phyloP scores from a whole-genome alignment of 805 yeast genomes.

The Yarrowia porcina region DNA sequence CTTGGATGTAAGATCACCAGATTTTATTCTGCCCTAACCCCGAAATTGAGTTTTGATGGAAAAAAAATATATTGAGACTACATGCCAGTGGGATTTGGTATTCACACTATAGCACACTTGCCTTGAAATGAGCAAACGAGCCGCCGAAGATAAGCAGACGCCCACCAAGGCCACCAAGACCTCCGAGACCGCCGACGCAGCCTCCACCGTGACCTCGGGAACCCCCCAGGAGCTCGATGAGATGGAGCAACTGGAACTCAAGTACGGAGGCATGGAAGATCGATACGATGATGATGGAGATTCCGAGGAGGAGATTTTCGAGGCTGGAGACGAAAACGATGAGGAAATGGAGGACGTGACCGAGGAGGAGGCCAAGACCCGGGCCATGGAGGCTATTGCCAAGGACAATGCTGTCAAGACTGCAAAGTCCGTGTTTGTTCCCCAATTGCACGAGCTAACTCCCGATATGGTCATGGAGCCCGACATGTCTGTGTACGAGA shows the following conservation, averaged over 20 bases:
- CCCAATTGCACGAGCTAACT: conserved; percentile 86
- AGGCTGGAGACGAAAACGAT: conserved; percentile 84
- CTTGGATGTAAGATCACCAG: not conserved
- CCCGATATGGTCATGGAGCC: conserved; percentile 96
- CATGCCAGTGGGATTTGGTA: not conserved
- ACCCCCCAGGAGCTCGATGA: conserved; percentile 14
- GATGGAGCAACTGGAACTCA: conserved; percentile 34
- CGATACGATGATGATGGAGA: conserved; percentile 80
- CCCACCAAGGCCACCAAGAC: conserved; percentile 14
- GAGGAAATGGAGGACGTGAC: conserved; percentile 64
- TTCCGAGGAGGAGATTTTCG: conserved; percentile 61
- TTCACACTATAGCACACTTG: not conserved
- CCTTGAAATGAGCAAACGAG: conserved; percentile 1
- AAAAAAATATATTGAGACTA: not conserved
- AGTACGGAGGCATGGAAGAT: conserved; percentile 58
- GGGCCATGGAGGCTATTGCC: conserved; percentile 29
- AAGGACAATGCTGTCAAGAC: conserved; percentile 37
- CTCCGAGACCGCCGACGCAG: not conserved
- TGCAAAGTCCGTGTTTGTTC: conserved; percentile 59
- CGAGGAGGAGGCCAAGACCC: conserved; percentile 39
- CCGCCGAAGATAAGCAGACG: conserved; percentile 1
- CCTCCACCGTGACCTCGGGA: not conserved
- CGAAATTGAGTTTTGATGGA: not conserved
- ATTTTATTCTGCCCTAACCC: not conserved
- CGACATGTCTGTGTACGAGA: conserved; percentile 92